Evolutionary conservation across 805 yeast species (phyloP).

Genomic region (Candida methanosorbosa): DNA sequence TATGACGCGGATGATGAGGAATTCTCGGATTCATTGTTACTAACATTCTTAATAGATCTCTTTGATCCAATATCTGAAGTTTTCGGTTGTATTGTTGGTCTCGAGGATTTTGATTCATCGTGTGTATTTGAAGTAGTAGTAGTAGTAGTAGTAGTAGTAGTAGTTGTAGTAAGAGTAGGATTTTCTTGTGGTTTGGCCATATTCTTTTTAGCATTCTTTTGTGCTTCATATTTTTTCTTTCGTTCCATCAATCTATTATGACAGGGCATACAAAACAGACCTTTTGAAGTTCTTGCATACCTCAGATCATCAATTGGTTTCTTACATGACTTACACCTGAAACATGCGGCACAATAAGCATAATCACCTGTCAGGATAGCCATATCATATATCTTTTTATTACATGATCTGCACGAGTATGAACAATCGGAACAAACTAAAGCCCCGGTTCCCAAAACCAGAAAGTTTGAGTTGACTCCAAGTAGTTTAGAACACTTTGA

Average conservation of each 20-base stretch:
- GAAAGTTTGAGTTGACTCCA: conserved; percentile 82
- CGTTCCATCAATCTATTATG: conserved; percentile 76
- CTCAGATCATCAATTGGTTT: conserved; percentile 77
- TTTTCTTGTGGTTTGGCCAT: conserved; percentile 6
- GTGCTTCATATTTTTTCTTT: conserved; percentile 54
- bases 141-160: not conserved
- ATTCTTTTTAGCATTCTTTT: conserved; percentile 22
- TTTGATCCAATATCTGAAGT: too few relatives aligned
- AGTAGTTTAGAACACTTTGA: conserved; percentile 71
- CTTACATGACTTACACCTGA: conserved; percentile 83
- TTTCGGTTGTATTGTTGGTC: too few relatives aligned
- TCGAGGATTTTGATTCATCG: too few relatives aligned
- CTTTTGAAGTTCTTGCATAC: conserved; percentile 89
- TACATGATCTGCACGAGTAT: conserved; percentile 82
- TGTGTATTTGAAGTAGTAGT: not conserved
- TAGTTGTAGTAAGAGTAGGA: conserved; percentile 1
- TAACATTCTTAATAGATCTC: too few relatives aligned
- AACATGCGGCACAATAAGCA: conserved; percentile 88
- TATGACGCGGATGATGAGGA: too few relatives aligned
- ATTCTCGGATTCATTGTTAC: too few relatives aligned
- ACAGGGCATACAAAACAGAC: conserved; percentile 87
- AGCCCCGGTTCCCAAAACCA: conserved; percentile 89
- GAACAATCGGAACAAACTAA: conserved; percentile 87
- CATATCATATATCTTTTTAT: conserved; percentile 80
- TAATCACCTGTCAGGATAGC: conserved; percentile 94